phyloP scores from a whole-genome alignment of 2,329 filamentous ascomycete species.

The Emergomyces africanus region DNA sequence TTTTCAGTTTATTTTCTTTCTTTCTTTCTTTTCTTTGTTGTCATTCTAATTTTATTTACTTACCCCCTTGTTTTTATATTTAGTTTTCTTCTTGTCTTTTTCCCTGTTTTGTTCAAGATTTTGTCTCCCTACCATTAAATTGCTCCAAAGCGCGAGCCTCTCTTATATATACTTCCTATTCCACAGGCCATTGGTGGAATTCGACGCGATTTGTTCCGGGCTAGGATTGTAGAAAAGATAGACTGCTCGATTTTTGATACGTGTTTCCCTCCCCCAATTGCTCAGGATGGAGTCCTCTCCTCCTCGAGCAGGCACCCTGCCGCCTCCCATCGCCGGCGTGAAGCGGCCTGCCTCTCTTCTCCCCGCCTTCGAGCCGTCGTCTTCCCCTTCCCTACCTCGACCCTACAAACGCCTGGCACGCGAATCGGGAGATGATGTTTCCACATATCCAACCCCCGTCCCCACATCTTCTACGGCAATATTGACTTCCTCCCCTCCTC shows the following conservation, averaged over 20 bases:
- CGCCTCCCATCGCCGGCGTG: slow-evolving; percentile 24
- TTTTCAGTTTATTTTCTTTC: slow-evolving; percentile 1
- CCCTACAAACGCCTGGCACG: slow-evolving; percentile 35
- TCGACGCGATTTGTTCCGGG: slow-evolving; percentile 3
- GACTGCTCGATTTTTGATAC: neutral
- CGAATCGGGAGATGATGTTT: slow-evolving; percentile 28
- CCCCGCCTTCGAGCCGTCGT: slow-evolving; percentile 38
- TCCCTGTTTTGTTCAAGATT: neutral
- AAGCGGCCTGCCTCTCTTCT: slow-evolving; percentile 37
- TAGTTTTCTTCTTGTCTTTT: neutral
- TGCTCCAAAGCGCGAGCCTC: neutral
- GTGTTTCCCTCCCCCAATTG: slow-evolving; percentile 6
- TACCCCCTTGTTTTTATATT: neutral
- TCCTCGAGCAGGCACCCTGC: slow-evolving; percentile 20
- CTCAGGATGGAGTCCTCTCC: slow-evolving; percentile 30
- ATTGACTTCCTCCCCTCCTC: slow-evolving; percentile 71
- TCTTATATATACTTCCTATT: neutral
- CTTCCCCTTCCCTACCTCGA: slow-evolving; percentile 36
- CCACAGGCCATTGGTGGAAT: slow-evolving; percentile 1
- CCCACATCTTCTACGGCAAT: slow-evolving; percentile 91
- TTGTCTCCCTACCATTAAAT: neutral
- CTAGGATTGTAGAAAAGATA: neutral
- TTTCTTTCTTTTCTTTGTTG: neutral
- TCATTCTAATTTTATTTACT: neutral
- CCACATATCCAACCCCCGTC: slow-evolving; percentile 81